Evolutionary conservation across 108 stramenopile species (phyloP).

Genomic region (Cyclostephanos invisitatus): DNA sequence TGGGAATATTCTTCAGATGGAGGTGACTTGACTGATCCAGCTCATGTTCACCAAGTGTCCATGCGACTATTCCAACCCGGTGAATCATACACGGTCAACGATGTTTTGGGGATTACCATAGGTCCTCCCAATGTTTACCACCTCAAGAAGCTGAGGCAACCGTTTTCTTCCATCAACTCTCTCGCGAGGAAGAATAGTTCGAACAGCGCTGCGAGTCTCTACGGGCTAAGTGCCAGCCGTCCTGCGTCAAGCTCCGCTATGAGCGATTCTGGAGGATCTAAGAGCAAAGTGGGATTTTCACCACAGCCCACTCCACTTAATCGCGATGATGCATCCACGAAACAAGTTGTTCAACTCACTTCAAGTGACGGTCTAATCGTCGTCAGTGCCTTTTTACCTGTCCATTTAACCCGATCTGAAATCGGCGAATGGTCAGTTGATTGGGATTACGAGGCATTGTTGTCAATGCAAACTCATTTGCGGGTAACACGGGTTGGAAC

Average conservation of each 20-base stretch:
- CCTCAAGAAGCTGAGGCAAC: constrained; percentile 50
- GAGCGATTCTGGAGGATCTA: constrained; percentile 21
- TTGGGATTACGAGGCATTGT: constrained; percentile 96
- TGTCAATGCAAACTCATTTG: constrained; percentile 92
- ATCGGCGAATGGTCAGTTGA: constrained; percentile 76
- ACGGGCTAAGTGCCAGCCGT: constrained; percentile 20
- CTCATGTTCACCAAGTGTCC: constrained; percentile 55
- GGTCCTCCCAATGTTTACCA: constrained; percentile 77
- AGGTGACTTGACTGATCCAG: constrained; percentile 11
- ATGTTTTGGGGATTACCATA: constrained; percentile 63
- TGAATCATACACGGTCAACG: constrained; percentile 74
- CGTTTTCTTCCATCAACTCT: constrained; percentile 25
- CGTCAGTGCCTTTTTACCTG: constrained; percentile 86
- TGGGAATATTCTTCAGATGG: constrained; percentile 65
- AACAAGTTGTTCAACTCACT: constrained; percentile 70
- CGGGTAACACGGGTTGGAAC: constrained; percentile 91
- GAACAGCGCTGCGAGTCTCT: constrained; percentile 22
- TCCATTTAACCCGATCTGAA: constrained; percentile 69
- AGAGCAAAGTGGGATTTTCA: constrained; percentile 80
- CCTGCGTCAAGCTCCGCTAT: constrained; percentile 8
- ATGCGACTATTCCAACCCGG: constrained; percentile 59
- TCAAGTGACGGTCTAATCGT: constrained; percentile 88
- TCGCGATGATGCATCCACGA: constrained; percentile 9
- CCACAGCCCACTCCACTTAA: constrained; percentile 33
- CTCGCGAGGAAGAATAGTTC: constrained; percentile 31